Evolutionary conservation across 1,139 yeast genomes (phyloP), one percentile per base, ranked within the genome.

Genomic region (Torulaspora globosa): DNA sequence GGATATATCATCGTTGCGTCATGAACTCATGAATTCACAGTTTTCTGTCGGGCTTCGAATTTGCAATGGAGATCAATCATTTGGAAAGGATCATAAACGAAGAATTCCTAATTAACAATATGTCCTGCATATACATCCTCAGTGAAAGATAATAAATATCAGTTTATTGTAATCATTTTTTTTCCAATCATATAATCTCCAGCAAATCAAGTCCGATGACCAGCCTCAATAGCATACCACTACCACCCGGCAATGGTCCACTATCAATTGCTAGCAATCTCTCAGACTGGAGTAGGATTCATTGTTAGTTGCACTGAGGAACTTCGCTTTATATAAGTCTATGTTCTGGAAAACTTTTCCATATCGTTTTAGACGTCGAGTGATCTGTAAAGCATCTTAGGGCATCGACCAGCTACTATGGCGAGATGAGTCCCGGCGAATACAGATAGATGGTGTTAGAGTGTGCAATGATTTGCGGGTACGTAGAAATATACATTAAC

Each of bases 111-210:
- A 57, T 43, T 63, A 58, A 63, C 67, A 62, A 62, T 62, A 48
- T 55, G 60, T 63, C 67, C 67, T 63, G 67, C 67, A 63, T 63
- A 52, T 63, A 61, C 67, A 55, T 63, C 67, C 67, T 63, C 67
- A 63, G 67, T 51, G 50, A 54, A 57, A 53, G 51, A 53, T 44
- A 48, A 51, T 29, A 44, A 41, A 37, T 41, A 41, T 39, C 45
- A 36, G 19, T 18, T 27, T 44, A 18, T 44, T 44, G 36, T 44
- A 44, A 44, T 44, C 47, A 44, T 44, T 18, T 44, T 19, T 21
- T 21, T 39, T 36, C 41, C 27, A 31, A 32, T 32, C 41, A 12
- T 14, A 32, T 15, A 21, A n/a, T 35, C 32, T 21, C 32, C 27
- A n/a, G 16, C 19, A 27, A 19, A 9, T 10, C 39, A 32, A 24